A percentile compares a stretch with the other conserved stretches of the same genome.
These are phyloP conservation scores for Rhododendron kiyosumense DNA, from an alignment of 148 eudicot species.

Conservation along the genomic window DNA sequence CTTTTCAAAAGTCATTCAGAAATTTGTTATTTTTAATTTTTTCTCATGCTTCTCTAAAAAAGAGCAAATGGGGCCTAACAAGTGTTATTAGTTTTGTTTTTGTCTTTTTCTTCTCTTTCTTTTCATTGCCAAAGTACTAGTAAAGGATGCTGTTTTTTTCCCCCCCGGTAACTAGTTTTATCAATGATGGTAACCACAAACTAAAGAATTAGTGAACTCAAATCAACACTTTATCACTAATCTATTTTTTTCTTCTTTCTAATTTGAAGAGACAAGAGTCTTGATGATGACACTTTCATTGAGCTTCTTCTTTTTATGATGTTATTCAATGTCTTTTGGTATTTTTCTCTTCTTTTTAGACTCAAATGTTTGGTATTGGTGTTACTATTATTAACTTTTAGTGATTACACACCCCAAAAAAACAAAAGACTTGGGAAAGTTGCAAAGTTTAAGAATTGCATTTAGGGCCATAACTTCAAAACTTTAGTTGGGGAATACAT, in stretches of 20 bases:
- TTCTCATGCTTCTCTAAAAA: not conserved
- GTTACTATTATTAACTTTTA: not conserved
- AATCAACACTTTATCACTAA: not conserved
- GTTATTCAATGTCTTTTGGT: constrained; percentile 15
- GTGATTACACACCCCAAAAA: not conserved
- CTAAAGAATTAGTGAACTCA: not conserved
- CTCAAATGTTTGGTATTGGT: not conserved
- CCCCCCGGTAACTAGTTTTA: no score
- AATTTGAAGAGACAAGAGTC: constrained; percentile 19
- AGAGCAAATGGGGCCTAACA: not conserved
- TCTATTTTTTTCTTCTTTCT: not conserved
- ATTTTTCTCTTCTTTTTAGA: constrained; percentile 14
- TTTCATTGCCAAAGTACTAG: not conserved
- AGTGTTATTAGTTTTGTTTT: not conserved
- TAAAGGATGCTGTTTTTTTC: not conserved
- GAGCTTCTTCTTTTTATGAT: constrained; percentile 17
- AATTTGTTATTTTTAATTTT: not conserved
- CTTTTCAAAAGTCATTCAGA: not conserved
- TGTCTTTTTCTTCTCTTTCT: not conserved
- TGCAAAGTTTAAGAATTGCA: constrained; percentile 2
- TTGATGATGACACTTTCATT: constrained; percentile 16
- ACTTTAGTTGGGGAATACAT: not conserved
- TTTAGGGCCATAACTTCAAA: constrained; percentile 3
- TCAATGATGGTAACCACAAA: not conserved
- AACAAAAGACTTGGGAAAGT: constrained; percentile 1